phyloP scores from a whole-genome alignment of 306 rosid genomes.

The Trichosanthes cucumerina region DNA sequence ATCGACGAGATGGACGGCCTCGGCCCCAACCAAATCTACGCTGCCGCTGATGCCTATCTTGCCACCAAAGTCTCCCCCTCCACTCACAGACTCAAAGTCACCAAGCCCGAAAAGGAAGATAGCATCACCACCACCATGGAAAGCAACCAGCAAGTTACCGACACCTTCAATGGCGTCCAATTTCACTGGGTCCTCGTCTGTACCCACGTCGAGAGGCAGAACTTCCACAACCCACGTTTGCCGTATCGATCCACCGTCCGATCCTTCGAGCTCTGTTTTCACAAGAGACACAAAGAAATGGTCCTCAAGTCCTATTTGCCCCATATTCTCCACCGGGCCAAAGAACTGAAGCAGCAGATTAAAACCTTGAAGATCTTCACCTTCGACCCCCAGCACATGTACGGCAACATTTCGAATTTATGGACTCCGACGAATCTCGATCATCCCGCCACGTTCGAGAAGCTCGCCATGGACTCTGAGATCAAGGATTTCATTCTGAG shows the following conservation, averaged over 20 bases:
- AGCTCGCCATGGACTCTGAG: constrained; percentile 42
- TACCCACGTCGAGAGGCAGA: constrained; percentile 7
- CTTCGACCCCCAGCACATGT: constrained; percentile 18
- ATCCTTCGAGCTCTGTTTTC: constrained; percentile 43
- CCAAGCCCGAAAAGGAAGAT: constrained; percentile 32
- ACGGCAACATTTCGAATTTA: constrained; percentile 12
- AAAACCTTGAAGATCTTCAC: constrained; percentile 52
- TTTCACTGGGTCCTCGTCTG: constrained; percentile 40
- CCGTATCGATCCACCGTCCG: constrained; percentile 25
- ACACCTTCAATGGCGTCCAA: constrained; percentile 36
- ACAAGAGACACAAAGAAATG: constrained; percentile 44
- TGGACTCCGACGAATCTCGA: constrained; percentile 48
- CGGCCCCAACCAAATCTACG: constrained; percentile 43
- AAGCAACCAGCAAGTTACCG: constrained; percentile 24
- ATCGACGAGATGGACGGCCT: constrained; percentile 65
- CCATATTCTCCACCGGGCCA: constrained; percentile 27
- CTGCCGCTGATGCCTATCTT: constrained; percentile 44
- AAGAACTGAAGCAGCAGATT: constrained; percentile 26
- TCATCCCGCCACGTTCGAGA: constrained; percentile 65
- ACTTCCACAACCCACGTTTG: constrained; percentile 13
- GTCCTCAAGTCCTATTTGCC: constrained; percentile 43
- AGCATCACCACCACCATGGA: constrained; percentile 36
- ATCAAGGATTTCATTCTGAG: constrained; percentile 28
- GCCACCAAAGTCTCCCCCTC: constrained; percentile 39
- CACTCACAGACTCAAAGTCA: constrained; percentile 29